Base-by-base conservation (phyloP, 2,329 filamentous ascomycete species). In the Thyridium curvatum region DNA sequence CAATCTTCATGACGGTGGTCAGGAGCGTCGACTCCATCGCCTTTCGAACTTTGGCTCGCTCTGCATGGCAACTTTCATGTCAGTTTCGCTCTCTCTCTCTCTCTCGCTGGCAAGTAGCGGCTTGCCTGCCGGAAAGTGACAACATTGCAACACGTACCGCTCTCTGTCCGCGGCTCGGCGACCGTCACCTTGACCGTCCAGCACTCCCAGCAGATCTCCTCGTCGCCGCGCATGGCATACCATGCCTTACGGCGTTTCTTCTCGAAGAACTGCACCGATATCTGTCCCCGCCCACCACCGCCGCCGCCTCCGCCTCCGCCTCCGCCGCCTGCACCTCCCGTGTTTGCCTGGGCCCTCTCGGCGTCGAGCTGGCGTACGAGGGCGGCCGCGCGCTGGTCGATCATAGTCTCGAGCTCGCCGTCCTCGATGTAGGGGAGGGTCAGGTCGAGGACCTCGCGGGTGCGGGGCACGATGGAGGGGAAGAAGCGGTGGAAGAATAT, bases 401-500 rank as follows among this genome's bases (percentile, higher is more conserved):
- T 94, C 56, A 96, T 78, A 26, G 88, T 93, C 60, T 94, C 88
- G 47, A 97, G 82, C 62, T 95, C 88, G 48, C 84, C 83, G 57
- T 96, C 88, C 58, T 89, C 81, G 55, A 97, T 85, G 54, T 86
- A 86, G 37, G 93, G 90, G 18, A 97, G 78, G 28, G 88, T 90
- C 45, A 95, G 76, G 63, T 94, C 90, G 49, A 96, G 82, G 46
- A 96, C 81, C 57, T 96, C 90, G 65, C 88, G 83, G 46, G 87
- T 89, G 46, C 79, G 77, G 6, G 93, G 91, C 32, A 78, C 71
- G 51, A 96, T 77, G 42, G 87, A 82, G 41, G 88, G 88, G 71
- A 97, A 96, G 77, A 91, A 94, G 56, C 93, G 85, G 69, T 96
- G 90, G 75, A 97, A 97, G 79, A 97, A 98, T 61, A 97, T 96